Base-by-base conservation (phyloP, 2,329 filamentous ascomycete genomes). In the Fusarium hainanense region DNA sequence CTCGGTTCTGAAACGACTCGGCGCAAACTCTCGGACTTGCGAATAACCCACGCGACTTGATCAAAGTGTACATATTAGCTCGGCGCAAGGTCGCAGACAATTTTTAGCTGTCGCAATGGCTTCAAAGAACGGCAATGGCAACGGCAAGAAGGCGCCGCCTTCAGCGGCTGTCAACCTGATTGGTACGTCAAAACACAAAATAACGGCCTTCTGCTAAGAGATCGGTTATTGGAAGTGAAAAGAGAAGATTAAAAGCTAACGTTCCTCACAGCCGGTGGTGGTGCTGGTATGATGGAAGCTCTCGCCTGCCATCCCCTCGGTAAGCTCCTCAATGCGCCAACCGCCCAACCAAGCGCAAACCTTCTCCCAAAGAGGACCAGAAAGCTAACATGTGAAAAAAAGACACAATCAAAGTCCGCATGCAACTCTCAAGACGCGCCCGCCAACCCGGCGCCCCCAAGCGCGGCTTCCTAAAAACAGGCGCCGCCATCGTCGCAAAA, bases 211-310 rank as follows among this genome's bases (percentile, higher is more conserved):
- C n/a, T n/a, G n/a, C n/a, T n/a, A n/a, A n/a, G n/a, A n/a, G n/a
- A n/a, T n/a, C n/a, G 11, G 5, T 14, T 25, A 13, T 30, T 4
- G 3, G 7, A 28, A 16, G 7, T n/a, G n/a, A n/a, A n/a, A n/a
- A n/a, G n/a, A n/a, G n/a, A n/a, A n/a, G n/a, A n/a, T n/a, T n/a
- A n/a, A n/a, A 77, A 48, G 32, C 68, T 68, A 51, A 69, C 69
- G 6, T 37, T n/a, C 18, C 55, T 43, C 48, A 46, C 75, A 97
- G 96, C 96, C 79, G 96, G 96, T 79, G 96, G 96, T 79, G 93
- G 93, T 82, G 96, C 96, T 75, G 96, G 96, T 78, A 98, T 98
- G 95, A 98, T 98, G 94, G 96, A 99, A 83, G 96, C 96, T 50
- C 90, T 99, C 68, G 94, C 85, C 56, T 99, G 96, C 82, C 96